These are phyloP conservation scores for Boletellus sp. DNA, from an alignment of 768 basidiomycete species.

Conservation along the genomic window DNA sequence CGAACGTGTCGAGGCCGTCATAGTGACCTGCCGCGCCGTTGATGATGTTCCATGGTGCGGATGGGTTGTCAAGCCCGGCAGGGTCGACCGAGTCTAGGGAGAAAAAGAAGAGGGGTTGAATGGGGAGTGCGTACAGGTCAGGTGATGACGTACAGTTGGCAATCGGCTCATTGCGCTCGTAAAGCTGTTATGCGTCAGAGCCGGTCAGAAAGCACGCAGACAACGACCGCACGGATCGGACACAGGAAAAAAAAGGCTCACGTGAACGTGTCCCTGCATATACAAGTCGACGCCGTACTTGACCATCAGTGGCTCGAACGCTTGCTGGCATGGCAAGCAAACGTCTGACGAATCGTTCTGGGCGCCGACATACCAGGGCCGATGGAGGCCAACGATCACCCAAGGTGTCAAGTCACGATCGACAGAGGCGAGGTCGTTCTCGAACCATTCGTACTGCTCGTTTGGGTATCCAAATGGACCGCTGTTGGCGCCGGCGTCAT, in stretches of 20 bases:
- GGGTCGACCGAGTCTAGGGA: slow-evolving; percentile 18
- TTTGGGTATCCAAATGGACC: slow-evolving; percentile 29
- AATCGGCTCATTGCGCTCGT: slow-evolving; percentile 27
- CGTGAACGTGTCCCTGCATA: slow-evolving; percentile 28
- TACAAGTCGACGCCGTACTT: slow-evolving; percentile 30
- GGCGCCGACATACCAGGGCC: slow-evolving; percentile 24
- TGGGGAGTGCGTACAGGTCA: too few species aligned
- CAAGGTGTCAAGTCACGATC: slow-evolving; percentile 25
- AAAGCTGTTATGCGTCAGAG: slow-evolving; percentile 7
- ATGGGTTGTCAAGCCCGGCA: slow-evolving; percentile 23
- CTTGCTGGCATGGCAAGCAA: slow-evolving; percentile 22
- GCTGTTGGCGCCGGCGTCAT: slow-evolving; percentile 17
- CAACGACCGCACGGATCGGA: too few species aligned
- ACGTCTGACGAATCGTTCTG: slow-evolving; percentile 3
- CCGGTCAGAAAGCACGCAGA: too few species aligned
- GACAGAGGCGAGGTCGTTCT: slow-evolving; percentile 22
- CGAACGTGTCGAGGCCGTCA: slow-evolving; percentile 23
- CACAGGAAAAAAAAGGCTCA: slow-evolving; percentile 1
- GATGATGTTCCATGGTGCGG: slow-evolving; percentile 26
- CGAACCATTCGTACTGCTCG: slow-evolving; percentile 27
- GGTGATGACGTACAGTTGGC: slow-evolving; percentile 20
- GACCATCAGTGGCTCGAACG: slow-evolving; percentile 30
- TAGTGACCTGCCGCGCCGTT: slow-evolving; percentile 29
- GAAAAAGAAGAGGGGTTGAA: not conserved
- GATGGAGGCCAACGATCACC: slow-evolving; percentile 26